A percentile compares a stretch with the other conserved stretches of the same genome.
Conservation (phyloP, 768 basidiomycete genomes). For the Kwoniella mangroviensis region DNA sequence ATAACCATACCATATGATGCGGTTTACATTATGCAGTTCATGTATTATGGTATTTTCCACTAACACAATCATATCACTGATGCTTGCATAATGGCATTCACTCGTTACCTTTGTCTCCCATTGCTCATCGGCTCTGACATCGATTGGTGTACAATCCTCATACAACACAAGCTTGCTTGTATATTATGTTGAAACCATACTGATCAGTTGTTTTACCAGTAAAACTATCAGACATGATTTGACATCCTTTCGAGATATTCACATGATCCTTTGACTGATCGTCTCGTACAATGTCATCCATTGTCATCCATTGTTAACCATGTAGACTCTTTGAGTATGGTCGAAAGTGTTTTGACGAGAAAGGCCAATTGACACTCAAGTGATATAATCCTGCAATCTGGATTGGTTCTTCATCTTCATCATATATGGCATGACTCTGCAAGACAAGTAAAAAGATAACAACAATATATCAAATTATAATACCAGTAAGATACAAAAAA, state of each 20-base stretch:
- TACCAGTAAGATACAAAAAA: neutral
- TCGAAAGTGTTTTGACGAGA: no score
- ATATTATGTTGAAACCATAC: no score
- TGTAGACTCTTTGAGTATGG: no score
- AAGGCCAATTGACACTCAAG: no score
- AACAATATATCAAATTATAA: neutral
- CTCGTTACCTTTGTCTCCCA: neutral
- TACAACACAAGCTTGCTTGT: no score
- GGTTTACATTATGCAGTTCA: neutral
- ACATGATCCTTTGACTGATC: neutral
- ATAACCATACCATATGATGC: neutral
- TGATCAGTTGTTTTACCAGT: neutral
- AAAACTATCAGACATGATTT: neutral
- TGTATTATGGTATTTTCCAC: neutral
- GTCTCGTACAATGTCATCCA: neutral
- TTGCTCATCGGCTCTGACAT: neutral
- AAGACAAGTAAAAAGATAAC: neutral
- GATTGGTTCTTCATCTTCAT: no score
- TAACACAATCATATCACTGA: neutral
- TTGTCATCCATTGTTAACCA: neutral
- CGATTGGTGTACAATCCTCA: no score
- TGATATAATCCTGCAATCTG: no score
- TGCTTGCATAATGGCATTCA: neutral
- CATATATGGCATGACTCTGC: neutral
- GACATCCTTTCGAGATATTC: neutral